Base-by-base conservation (phyloP, 2,329 filamentous ascomycete genomes). In the Thielaviopsis punctulata region DNA sequence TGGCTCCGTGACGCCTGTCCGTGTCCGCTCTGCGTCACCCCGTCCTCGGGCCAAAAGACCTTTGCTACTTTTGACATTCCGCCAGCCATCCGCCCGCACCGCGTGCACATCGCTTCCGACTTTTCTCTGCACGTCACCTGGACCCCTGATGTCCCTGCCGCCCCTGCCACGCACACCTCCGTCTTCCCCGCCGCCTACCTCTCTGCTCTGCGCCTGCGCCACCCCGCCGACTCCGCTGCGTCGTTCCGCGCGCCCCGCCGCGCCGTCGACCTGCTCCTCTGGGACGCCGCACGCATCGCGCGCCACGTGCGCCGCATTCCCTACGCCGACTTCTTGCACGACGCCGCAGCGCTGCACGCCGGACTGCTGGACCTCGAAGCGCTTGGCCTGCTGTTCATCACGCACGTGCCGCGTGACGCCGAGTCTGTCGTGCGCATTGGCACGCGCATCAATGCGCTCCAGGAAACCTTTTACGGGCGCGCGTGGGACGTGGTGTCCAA, bases 401-500 rank as follows among this genome's bases (percentile, higher is more conserved):
- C 75, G 48, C 75, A 78, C 55, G 82, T 95, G 5, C 89, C 90
- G 0, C 69, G 79, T 9, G 74, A 76, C 15, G 76, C 83, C 56
- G 65, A 72, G 1, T 73, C 79, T 4, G 82, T 95, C 4, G 73
- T 77, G 39, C 67, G 71, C 21, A 79, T 96, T 54, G 84, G 80
- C 2, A 70, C 72, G 3, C 77, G 80, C 49, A 84, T 96, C 55
- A 89, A 88, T 1, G 77, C 77, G 30, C 68, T 95, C 23, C 84
- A 87, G 61, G 80, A 87, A 59, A 92, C 89, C 7, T 92, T 96
- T 62, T 96, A 96, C 65, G 92, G 92, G 43, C 72, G 75, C 59
- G 94, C 87, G 0, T 96, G 89, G 80, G 84, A 95, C 65, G 90
- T 96, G 12, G 77, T 80, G 51, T 86, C 82, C 3, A 83, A 93